These are phyloP conservation scores for Mesembryanthemum crystallinum DNA, from an alignment of 148 eudicot genomes.

Conservation along the genomic window DNA sequence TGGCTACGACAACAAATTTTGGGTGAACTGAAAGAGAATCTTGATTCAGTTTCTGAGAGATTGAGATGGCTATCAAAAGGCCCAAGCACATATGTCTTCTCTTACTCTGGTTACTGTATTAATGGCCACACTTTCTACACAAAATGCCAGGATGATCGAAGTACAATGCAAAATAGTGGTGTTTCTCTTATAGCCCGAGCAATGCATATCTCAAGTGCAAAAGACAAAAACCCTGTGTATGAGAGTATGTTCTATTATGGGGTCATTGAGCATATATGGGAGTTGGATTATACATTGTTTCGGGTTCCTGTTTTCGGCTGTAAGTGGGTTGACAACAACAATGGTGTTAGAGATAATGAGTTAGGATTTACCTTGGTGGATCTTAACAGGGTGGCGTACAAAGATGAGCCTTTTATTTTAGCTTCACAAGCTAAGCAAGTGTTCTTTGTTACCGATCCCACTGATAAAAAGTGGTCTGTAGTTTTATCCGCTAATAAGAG, in stretches of 20 bases:
- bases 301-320: not conserved
- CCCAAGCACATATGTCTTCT: not conserved
- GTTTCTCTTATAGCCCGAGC: not conserved
- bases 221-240: not conserved
- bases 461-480: constrained; percentile 1
- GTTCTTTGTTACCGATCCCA: not conserved
- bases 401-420: constrained; percentile 2
- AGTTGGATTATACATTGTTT: not conserved
- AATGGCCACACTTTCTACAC: constrained; percentile 12
- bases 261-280: not conserved
- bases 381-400: not conserved
- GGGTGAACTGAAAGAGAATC: not conserved
- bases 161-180: constrained; percentile 6
- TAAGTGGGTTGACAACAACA: constrained; percentile 11
- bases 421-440: constrained; percentile 14
- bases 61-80: not conserved
- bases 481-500: not conserved
- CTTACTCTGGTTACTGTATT: not conserved
- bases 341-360: not conserved
- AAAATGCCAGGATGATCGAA: not conserved
- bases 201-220: constrained; percentile 5
- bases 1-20: not conserved
- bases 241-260: constrained; percentile 1
- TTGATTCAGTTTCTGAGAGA: not conserved
- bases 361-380: not conserved